Evolutionary conservation across 2,329 filamentous ascomycete species (phyloP).

Genomic region (Fusarium sp.): DNA sequence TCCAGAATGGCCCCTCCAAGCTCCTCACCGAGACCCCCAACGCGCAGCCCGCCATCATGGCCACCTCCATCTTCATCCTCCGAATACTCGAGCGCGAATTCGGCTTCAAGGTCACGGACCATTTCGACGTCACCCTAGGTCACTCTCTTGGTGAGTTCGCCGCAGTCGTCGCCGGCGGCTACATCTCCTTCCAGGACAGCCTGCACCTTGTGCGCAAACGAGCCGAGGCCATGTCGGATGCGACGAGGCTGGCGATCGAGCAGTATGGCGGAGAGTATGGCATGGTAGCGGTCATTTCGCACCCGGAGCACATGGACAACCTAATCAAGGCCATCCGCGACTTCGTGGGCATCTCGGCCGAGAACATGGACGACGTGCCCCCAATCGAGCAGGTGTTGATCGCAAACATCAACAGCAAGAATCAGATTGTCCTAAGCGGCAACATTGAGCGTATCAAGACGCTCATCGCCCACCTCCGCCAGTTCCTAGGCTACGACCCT

Average conservation of each 20-base stretch:
- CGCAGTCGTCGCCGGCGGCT: slow-evolving; percentile 87
- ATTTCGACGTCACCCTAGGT: slow-evolving; percentile 87
- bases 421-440: slow-evolving; percentile 94
- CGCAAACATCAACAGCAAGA: slow-evolving; percentile 95
- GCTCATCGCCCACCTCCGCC: slow-evolving; percentile 86
- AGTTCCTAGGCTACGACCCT: slow-evolving; percentile 93
- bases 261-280: slow-evolving; percentile 86
- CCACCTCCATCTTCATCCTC: slow-evolving; percentile 90
- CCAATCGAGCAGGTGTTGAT: slow-evolving; percentile 90
- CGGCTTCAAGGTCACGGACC: slow-evolving; percentile 78
- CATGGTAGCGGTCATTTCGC: slow-evolving; percentile 94
- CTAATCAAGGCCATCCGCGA: slow-evolving; percentile 83
- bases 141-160: slow-evolving; percentile 96
- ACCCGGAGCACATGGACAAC: slow-evolving; percentile 80
- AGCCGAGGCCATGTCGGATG: slow-evolving; percentile 87
- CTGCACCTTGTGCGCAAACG: slow-evolving; percentile 82
- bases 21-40: slow-evolving; percentile 86
- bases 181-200: slow-evolving; percentile 84
- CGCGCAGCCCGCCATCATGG: slow-evolving; percentile 96
- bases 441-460: slow-evolving; percentile 87
- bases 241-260: slow-evolving; percentile 76
- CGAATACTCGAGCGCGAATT: slow-evolving; percentile 90
- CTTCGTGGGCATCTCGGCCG: slow-evolving; percentile 81
- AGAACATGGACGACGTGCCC: slow-evolving; percentile 77
- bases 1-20: slow-evolving; percentile 84